Percentiles rank a stretch among this genome's conserved stretches.
These are phyloP conservation scores for Gymnopilus dilepis DNA, from an alignment of 768 basidiomycete species.

Conservation along the genomic window DNA sequence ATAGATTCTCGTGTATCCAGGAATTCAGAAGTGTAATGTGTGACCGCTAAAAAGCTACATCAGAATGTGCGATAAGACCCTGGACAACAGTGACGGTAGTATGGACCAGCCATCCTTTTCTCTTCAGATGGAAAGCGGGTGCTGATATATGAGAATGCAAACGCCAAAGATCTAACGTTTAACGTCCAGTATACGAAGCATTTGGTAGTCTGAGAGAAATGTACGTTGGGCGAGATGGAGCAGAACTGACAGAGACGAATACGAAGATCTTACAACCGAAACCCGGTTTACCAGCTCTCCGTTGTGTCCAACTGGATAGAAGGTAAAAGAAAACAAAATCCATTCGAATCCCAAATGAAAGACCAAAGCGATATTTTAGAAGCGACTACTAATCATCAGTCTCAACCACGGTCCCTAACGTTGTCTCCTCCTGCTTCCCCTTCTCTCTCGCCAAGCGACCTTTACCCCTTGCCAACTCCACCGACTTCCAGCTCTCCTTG, in stretches of 20 bases:
- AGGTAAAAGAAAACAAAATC: neutral
- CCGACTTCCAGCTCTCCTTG: constrained; percentile 60
- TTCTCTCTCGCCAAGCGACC: constrained; percentile 74
- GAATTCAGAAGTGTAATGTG: too few species aligned
- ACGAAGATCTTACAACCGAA: neutral
- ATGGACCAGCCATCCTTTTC: too few species aligned
- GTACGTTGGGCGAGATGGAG: too few species aligned
- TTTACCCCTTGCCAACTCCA: constrained; percentile 76
- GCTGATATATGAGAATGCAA: too few species aligned
- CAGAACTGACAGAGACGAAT: too few species aligned
- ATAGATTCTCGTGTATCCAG: neutral
- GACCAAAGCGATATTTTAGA: neutral
- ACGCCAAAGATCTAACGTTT: too few species aligned
- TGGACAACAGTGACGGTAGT: too few species aligned
- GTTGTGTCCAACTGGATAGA: neutral
- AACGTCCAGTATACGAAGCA: too few species aligned
- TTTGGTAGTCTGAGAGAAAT: too few species aligned
- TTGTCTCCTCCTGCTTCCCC: constrained; percentile 37
- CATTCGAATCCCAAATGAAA: neutral
- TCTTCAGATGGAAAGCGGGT: too few species aligned
- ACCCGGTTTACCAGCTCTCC: neutral
- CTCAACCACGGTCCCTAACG: neutral
- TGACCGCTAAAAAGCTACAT: too few species aligned
- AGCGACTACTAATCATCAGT: neutral
- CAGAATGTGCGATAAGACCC: too few species aligned